Evolutionary conservation across 768 basidiomycete genomes (phyloP), one percentile per base, ranked within the genome.

Genomic region (Phylloporus sp.): DNA sequence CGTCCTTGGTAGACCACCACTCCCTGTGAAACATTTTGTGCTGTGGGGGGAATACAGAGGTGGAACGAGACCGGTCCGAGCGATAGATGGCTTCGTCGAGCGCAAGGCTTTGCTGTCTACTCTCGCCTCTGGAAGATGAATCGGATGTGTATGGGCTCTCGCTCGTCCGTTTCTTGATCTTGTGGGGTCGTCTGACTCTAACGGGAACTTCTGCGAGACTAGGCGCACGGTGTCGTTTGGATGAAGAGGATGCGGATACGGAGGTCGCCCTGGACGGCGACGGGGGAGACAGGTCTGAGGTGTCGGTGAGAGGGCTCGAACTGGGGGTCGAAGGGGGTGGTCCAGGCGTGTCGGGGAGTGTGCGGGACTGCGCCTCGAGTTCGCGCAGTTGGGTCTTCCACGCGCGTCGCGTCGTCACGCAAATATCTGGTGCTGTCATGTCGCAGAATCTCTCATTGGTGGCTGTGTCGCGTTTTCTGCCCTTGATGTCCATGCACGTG

Each of bases 61-160:
- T 76, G 0, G 86, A 88, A 55, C 85, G 84, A 52, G 88, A 88
- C 57, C 84, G 71, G 60, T 80, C 80, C 50, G 53, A 59, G 35
- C 70, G 66, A 52, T 80, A 84, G 28, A 84, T 80, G n/a, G 79
- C 78, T 35, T 82, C 78, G 26, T 77, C 79, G 4, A 80, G 64
- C 0, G 76, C 70, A 43, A 65, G 47, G 60, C 70, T 50, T 29
- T 64, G 54, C 34, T 73, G 73, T 41, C 74, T 71, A 55, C 77
- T 78, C 26, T 71, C 71, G 12, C 68, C 71, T 54, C 78, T 76
- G n/a, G 78, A 76, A 8, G 73, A 73, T 2, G 72, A 72, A 3
- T 66, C 52, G 1, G 72, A 62, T 10, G 70, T 67, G 59, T 32
- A 28, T n/a, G 55, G 29, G 29, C 55, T 54, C 2, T 47, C 42